Percentiles rank a stretch among this genome's conserved stretches.
These are phyloP conservation scores for Chrysopogon serrulatus DNA, from an alignment of 176 grass and related monocot species.

Conservation along the genomic window DNA sequence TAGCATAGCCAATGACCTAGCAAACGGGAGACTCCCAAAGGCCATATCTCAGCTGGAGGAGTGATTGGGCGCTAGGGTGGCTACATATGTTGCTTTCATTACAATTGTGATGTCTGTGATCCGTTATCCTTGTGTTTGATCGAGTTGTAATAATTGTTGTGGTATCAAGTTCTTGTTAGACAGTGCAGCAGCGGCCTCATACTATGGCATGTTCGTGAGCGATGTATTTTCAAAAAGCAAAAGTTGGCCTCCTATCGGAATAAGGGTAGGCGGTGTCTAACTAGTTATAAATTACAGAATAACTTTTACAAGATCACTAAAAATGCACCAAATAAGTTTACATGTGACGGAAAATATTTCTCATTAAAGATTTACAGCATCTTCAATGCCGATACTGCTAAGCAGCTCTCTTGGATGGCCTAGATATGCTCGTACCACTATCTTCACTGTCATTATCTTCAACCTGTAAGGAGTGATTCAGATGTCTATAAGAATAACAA, in stretches of 20 bases:
- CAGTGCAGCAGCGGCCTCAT: neutral
- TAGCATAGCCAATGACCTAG: no score
- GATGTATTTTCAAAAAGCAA: neutral
- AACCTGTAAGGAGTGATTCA: slow-evolving; percentile 34
- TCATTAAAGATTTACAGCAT: neutral
- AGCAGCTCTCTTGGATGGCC: slow-evolving; percentile 53
- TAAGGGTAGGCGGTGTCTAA: neutral
- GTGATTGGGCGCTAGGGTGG: no score
- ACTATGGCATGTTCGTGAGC: neutral
- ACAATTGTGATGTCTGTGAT: no score
- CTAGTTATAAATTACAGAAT: slow-evolving; percentile 17
- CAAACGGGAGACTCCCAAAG: no score
- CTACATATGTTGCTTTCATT: no score
- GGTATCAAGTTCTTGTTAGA: no score
- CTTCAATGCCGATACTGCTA: slow-evolving; percentile 22
- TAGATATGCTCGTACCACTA: slow-evolving; percentile 41
- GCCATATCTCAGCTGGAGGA: no score
- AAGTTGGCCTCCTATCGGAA: neutral
- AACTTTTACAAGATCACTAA: neutral
- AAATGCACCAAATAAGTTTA: slow-evolving; percentile 1
- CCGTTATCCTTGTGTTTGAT: no score
- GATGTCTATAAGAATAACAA: neutral
- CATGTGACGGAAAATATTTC: neutral
- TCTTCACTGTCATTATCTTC: slow-evolving; percentile 55
- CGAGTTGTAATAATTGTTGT: no score